Evolutionary conservation across 2,329 filamentous ascomycete species (phyloP).

Genomic region (Fusarium proliferatum): DNA sequence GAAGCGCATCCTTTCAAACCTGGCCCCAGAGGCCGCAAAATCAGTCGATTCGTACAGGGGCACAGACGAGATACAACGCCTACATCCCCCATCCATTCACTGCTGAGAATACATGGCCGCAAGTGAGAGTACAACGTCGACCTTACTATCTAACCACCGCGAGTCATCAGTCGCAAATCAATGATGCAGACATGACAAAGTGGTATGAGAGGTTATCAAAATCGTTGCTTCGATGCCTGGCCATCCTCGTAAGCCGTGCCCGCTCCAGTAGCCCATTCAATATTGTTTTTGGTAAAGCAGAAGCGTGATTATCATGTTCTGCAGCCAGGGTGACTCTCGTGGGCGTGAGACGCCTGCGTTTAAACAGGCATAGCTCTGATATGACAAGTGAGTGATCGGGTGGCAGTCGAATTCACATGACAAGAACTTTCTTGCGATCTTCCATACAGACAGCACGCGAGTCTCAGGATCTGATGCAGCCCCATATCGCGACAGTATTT

Average conservation of each 20-base stretch:
- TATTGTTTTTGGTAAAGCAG: not conserved
- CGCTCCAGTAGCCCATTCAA: not conserved
- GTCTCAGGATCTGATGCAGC: slow-evolving; percentile 14
- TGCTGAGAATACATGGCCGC: slow-evolving; percentile 15
- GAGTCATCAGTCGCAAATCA: slow-evolving; percentile 4
- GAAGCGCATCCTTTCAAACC: slow-evolving; percentile 21
- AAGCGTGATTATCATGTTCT: slow-evolving; percentile 5
- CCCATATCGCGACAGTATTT: not conserved
- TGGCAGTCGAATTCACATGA: slow-evolving; percentile 1
- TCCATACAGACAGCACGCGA: slow-evolving; percentile 8
- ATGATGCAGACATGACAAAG: slow-evolving; percentile 7
- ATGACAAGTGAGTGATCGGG: slow-evolving; percentile 5
- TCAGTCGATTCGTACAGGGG: slow-evolving; percentile 26
- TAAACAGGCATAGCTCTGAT: slow-evolving; percentile 2
- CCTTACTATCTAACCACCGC: not conserved
- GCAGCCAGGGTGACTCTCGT: not conserved
- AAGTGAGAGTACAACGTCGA: slow-evolving; percentile 13
- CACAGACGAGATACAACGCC: not conserved
- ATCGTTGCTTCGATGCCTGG: slow-evolving; percentile 6
- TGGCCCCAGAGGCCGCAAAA: slow-evolving; percentile 14
- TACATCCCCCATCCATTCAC: slow-evolving; percentile 1
- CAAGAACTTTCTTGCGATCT: slow-evolving; percentile 36
- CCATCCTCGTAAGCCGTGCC: not conserved
- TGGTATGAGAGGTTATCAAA: slow-evolving; percentile 8
- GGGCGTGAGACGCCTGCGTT: slow-evolving; percentile 4